phyloP scores from a whole-genome alignment of 495 filamentous ascomycete species.

The Terfezia claveryi region DNA sequence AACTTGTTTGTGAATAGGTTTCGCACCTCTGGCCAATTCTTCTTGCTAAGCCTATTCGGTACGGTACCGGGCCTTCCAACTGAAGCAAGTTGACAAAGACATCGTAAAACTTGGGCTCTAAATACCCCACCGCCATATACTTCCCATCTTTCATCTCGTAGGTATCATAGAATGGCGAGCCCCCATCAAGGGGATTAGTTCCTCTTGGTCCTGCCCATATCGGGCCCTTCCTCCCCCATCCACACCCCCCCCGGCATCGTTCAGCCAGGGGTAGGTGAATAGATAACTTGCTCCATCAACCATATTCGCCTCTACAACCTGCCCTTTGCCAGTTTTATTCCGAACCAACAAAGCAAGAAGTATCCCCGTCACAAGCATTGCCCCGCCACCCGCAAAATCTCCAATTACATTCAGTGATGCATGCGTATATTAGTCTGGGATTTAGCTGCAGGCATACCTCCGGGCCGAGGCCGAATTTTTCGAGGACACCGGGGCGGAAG shows the following conservation, averaged over 20 bases:
- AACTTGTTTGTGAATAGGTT: conserved; percentile 40
- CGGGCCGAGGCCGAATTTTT: conserved; percentile 57
- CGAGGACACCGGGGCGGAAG: conserved; percentile 73
- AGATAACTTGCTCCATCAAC: conserved; percentile 70
- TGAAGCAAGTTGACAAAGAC: conserved; percentile 42
- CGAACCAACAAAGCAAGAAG: conserved; percentile 36
- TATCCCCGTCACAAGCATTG: conserved; percentile 48
- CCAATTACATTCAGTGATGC: conserved; percentile 71
- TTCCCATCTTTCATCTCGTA: conserved; percentile 66
- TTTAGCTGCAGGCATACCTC: conserved; percentile 40
- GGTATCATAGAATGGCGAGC: conserved; percentile 68
- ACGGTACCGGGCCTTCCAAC: conserved; percentile 30
- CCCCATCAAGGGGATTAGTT: conserved; percentile 58
- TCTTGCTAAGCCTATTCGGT: conserved; percentile 36
- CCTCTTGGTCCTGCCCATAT: conserved; percentile 43
- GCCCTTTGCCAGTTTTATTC: conserved; percentile 42
- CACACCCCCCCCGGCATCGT: not conserved
- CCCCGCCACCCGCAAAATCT: conserved; percentile 85
- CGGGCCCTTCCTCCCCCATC: conserved; percentile 25
- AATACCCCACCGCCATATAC: conserved; percentile 74
- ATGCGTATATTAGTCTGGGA: conserved; percentile 56
- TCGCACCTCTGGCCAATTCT: conserved; percentile 42
- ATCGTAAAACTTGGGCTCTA: conserved; percentile 69
- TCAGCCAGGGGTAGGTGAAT: conserved; percentile 48
- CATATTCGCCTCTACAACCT: conserved; percentile 91